Evolutionary conservation across 176 grass and related monocot genomes (phyloP).

Genomic region (Cymbopogon citratus): DNA sequence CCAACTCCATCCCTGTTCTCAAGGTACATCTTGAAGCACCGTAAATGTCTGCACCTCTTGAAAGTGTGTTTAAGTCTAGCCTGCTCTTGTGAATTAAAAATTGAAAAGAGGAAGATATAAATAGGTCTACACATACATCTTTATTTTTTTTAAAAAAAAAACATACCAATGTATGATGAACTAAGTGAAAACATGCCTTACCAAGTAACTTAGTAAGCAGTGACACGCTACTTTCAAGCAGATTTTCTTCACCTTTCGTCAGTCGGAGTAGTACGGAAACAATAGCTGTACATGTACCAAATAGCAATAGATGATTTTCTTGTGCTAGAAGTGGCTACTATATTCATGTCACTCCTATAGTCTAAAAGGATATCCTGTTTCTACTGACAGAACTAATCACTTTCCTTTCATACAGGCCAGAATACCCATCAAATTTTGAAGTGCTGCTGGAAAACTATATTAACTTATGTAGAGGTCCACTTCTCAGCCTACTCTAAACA

Average conservation of each 20-base stretch:
- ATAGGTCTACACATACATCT: background rate
- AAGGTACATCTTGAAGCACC: background rate
- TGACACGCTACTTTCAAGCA: background rate
- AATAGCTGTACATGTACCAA: background rate
- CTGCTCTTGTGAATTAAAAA: background rate
- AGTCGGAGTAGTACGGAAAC: background rate
- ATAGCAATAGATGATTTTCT: background rate
- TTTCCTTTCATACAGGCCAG: constrained; percentile 51
- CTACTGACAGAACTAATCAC: background rate
- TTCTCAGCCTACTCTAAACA: background rate
- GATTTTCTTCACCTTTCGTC: background rate
- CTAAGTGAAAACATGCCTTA: background rate
- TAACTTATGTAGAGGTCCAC: constrained; percentile 53
- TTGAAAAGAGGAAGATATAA: background rate
- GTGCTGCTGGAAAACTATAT: constrained; percentile 65
- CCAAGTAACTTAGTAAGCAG: background rate
- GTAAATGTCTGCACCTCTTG: background rate
- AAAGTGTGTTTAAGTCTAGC: background rate
- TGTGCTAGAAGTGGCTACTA: background rate
- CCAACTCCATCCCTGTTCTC: constrained; percentile 1
- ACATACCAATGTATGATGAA: background rate
- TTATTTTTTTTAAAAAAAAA: background rate
- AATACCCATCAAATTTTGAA: constrained; percentile 76
- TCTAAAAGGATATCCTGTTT: background rate
- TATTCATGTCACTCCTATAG: background rate